phyloP scores from a whole-genome alignment of 2,329 filamentous ascomycete species.

The Microdochium paspali region DNA sequence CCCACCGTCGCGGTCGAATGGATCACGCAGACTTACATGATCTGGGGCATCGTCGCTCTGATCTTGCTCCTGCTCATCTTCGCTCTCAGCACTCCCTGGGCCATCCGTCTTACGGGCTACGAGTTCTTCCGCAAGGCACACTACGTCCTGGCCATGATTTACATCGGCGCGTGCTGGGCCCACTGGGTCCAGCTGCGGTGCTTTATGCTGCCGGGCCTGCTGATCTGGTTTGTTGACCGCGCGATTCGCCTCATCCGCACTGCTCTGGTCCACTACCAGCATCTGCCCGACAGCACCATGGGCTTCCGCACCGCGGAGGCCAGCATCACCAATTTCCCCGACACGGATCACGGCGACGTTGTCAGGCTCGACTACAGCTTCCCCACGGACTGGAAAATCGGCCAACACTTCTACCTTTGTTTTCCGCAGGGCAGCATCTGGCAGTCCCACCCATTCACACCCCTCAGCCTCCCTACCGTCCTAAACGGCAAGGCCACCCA shows the following conservation, averaged over 20 bases:
- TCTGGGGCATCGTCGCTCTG: slow-evolving; percentile 66
- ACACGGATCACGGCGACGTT: slow-evolving; percentile 48
- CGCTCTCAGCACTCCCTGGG: slow-evolving; percentile 46
- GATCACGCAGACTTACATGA: slow-evolving; percentile 57
- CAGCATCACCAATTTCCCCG: slow-evolving; percentile 40
- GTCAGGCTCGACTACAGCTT: slow-evolving; percentile 58
- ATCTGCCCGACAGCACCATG: slow-evolving; percentile 30
- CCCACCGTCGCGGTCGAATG: slow-evolving; percentile 46
- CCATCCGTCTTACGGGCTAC: slow-evolving; percentile 60
- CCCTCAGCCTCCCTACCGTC: slow-evolving; percentile 41
- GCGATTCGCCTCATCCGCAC: slow-evolving; percentile 47
- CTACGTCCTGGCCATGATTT: slow-evolving; percentile 64
- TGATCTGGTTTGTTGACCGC: slow-evolving; percentile 58
- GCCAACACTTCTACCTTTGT: slow-evolving; percentile 64
- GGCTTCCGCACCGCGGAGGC: slow-evolving; percentile 48
- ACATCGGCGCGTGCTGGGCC: slow-evolving; percentile 66
- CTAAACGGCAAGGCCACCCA: slow-evolving; percentile 32
- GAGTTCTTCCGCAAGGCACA: slow-evolving; percentile 70
- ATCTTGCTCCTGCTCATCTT: slow-evolving; percentile 52
- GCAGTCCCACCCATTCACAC: slow-evolving; percentile 66
- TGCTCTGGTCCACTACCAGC: slow-evolving; percentile 50
- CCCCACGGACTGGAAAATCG: slow-evolving; percentile 52
- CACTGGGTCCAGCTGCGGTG: slow-evolving; percentile 62
- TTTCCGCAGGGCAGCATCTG: slow-evolving; percentile 59
- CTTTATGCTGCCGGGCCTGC: slow-evolving; percentile 57